Evolutionary conservation across 768 basidiomycete species (phyloP), one percentile per base, ranked within the genome.

Genomic region (Russula compacta): DNA sequence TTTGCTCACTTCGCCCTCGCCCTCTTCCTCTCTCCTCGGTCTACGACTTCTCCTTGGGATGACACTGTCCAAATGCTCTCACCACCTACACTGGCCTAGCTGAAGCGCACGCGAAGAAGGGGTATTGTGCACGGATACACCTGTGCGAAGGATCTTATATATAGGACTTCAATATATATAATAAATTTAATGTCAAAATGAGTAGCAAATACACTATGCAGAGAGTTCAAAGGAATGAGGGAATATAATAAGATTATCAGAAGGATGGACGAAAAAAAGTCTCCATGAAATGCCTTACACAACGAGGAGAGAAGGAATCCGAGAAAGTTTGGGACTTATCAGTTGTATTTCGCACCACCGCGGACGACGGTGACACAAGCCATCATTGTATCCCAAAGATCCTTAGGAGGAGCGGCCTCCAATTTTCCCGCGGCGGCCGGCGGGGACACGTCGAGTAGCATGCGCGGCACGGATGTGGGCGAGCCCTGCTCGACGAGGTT

Each of bases 401-500:
- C 68, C 21, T 61, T 58, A 6, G 50, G 49, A 15, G 33, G 58
- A 19, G 56, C 9, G 5, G 53, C 24, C 21, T 64, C 60, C 56
- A 32, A 14, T 40, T 50, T 57, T 21, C 59, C 42, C 5, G 49
- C 11, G 14, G 38, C 39, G 4, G 15, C n/a, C 10, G 42, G 17
- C 9, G 39, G 14, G 29, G 51, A 54, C 43, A 50, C 24, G 35
- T 43, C 35, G n/a, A 52, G 35, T 19, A 35, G 6, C n/a, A 36
- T 43, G 15, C 24, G 59, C 32, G 33, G 51, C 21, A 17, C 50
- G 47, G 55, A 52, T 7, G 66, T 38, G 1, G 62, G 51, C 29
- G 70, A 62, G 32, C 70, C 75, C 65, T 83, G 81, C 67, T 83
- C 81, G 54, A 83, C 73, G 36, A 79, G 70, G 35, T 73, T 73